A percentile compares a stretch with the other conserved stretches of the same genome.
Conservation (phyloP, 139 green algal genomes). For the Ettlia oleoabundans region DNA sequence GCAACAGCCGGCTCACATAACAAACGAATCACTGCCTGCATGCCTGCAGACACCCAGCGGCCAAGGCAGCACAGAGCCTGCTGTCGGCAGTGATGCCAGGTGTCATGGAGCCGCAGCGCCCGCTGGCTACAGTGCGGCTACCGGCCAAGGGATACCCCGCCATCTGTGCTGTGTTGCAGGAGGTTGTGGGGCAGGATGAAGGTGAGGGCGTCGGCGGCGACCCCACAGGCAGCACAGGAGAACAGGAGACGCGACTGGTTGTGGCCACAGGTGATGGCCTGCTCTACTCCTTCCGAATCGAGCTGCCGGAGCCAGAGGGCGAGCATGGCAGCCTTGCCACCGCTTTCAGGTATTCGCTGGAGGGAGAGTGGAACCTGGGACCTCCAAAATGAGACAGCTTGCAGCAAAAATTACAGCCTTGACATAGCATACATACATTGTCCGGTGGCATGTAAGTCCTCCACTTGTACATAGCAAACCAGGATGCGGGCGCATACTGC, state of each 20-base stretch:
- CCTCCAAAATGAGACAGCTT: too few relatives aligned
- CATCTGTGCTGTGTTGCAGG: constrained; percentile 45
- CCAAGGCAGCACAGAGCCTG: constrained; percentile 44
- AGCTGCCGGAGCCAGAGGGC: neutral
- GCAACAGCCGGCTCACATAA: too few relatives aligned
- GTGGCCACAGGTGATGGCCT: constrained; percentile 65
- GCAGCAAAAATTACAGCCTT: too few relatives aligned
- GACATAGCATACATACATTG: too few relatives aligned
- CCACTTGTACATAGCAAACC: too few relatives aligned
- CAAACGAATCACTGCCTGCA: too few relatives aligned
- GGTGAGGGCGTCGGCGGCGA: too few relatives aligned
- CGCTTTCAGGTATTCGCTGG: neutral
- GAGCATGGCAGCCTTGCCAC: neutral
- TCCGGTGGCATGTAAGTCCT: too few relatives aligned
- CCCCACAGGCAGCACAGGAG: neutral
- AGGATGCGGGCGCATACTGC: too few relatives aligned
- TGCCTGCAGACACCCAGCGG: constrained; percentile 36
- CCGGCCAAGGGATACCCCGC: constrained; percentile 36
- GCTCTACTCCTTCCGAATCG: constrained; percentile 49
- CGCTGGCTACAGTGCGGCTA: constrained; percentile 63
- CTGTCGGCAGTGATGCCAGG: constrained; percentile 64
- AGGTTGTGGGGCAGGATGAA: neutral
- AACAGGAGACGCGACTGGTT: constrained; percentile 36
- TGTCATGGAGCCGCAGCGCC: constrained; percentile 60
- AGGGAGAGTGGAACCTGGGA: constrained; percentile 27